Conservation (phyloP, 2,329 filamentous ascomycete species). For the Alternaria novae-zelandiae region DNA sequence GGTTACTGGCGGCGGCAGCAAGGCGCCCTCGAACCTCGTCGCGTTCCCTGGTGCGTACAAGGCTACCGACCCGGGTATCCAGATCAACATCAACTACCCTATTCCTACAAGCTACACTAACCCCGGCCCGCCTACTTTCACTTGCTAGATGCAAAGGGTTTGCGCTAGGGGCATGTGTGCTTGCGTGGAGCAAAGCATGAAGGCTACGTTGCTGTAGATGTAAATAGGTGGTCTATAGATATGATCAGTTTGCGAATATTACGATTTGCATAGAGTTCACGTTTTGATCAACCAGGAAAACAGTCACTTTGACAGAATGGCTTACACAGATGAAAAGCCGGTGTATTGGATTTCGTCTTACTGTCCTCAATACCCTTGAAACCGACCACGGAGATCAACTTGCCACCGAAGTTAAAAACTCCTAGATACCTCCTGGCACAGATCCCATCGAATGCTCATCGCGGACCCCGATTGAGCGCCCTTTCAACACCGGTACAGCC, state of each 20-base stretch:
- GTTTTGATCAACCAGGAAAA: neutral
- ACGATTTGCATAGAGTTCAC: neutral
- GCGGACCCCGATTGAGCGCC: neutral
- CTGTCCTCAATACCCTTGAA: neutral
- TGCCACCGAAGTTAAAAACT: neutral
- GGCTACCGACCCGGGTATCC: constrained; percentile 34
- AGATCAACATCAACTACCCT: constrained; percentile 41
- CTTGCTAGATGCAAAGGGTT: neutral
- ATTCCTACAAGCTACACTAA: constrained; percentile 12
- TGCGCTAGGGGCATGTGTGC: neutral
- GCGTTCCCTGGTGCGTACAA: constrained; percentile 50
- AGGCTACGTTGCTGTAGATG: neutral
- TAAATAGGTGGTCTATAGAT: neutral
- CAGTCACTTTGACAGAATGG: neutral
- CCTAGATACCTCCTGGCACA: neutral
- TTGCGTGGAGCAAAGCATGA: neutral
- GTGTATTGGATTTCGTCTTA: fast-evolving
- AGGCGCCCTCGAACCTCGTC: constrained; percentile 44
- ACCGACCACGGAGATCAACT: neutral
- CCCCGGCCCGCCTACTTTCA: constrained; percentile 7
- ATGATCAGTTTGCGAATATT: neutral
- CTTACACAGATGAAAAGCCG: neutral
- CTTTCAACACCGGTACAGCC: too few relatives aligned
- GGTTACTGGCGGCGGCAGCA: constrained; percentile 47
- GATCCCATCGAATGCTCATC: neutral